These are phyloP conservation scores for Botrytis sinoallii DNA, from an alignment of 2,329 filamentous ascomycete genomes.

Conservation along the genomic window DNA sequence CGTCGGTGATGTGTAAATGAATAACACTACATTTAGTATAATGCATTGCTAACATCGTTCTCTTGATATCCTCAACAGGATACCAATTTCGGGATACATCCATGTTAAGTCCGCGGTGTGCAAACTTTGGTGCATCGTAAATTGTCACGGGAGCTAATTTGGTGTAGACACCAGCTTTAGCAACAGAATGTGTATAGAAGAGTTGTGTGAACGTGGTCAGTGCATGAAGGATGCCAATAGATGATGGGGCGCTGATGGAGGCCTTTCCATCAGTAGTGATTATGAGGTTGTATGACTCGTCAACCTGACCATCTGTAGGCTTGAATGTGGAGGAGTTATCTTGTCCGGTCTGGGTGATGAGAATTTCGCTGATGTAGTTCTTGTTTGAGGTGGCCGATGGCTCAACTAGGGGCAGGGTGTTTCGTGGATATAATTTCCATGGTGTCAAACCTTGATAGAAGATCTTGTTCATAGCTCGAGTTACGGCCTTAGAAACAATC, in stretches of 20 bases:
- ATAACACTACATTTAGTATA: conserved; percentile 83
- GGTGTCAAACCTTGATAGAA: conserved; percentile 69
- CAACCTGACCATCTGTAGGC: conserved; percentile 59
- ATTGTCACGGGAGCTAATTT: conserved; percentile 68
- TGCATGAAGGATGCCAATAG: conserved; percentile 67
- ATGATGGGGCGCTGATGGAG: conserved; percentile 61
- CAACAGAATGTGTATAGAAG: conserved; percentile 66
- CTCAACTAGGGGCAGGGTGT: conserved; percentile 57
- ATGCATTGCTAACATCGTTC: conserved; percentile 71
- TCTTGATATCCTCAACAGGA: conserved; percentile 55
- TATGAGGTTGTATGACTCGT: conserved; percentile 72
- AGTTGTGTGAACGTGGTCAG: conserved; percentile 76
- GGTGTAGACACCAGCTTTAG: conserved; percentile 60
- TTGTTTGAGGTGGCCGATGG: conserved; percentile 48
- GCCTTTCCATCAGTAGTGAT: conserved; percentile 57
- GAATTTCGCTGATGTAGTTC: conserved; percentile 55
- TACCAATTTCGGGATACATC: conserved; percentile 70
- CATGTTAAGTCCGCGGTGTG: conserved; percentile 75
- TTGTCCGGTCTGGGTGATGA: conserved; percentile 56
- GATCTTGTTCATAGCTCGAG: conserved; percentile 60
- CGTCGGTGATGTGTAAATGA: conserved; percentile 78
- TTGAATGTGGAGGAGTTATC: conserved; percentile 56
- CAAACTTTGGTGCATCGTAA: conserved; percentile 69
- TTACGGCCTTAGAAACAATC: conserved; percentile 54
- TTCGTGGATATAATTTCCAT: conserved; percentile 70